A percentile compares a stretch with the other conserved stretches of the same genome.
Evolutionary conservation across 2,329 filamentous ascomycete genomes (phyloP).

Genomic region (Colletotrichum tanaceti): DNA sequence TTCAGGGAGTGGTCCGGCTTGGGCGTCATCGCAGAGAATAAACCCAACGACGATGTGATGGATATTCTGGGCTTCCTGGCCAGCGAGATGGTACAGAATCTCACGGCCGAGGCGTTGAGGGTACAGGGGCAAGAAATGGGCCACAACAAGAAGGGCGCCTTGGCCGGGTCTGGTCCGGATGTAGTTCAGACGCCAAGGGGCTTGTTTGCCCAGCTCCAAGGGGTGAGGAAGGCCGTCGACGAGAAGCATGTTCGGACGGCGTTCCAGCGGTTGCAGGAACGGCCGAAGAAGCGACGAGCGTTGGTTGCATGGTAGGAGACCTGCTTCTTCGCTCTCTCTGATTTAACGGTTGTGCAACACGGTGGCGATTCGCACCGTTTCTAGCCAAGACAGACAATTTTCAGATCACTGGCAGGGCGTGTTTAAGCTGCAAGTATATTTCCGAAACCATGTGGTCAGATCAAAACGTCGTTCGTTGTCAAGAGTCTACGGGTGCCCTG

Average conservation of each 20-base stretch:
- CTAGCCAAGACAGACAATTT: too few relatives aligned
- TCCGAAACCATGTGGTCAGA: too few relatives aligned
- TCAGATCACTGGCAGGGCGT: too few relatives aligned
- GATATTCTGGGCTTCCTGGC: constrained; percentile 43
- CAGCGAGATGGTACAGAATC: constrained; percentile 42
- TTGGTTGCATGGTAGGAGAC: constrained; percentile 9
- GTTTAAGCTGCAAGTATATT: too few relatives aligned
- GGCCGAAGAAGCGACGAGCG: constrained; percentile 11
- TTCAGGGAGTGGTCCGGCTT: constrained; percentile 43
- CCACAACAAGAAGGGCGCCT: neutral
- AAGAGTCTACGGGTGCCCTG: too few relatives aligned
- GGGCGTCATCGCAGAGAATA: constrained; percentile 41
- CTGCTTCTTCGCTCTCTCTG: neutral
- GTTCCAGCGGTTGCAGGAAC: constrained; percentile 17
- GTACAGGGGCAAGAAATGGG: constrained; percentile 21
- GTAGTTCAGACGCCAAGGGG: neutral
- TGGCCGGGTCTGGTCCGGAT: neutral
- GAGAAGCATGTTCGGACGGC: constrained; percentile 22
- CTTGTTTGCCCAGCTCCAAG: constrained; percentile 7
- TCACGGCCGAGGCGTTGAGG: constrained; percentile 35
- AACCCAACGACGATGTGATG: constrained; percentile 40
- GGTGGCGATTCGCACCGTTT: too few relatives aligned
- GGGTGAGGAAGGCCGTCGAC: constrained; percentile 9
- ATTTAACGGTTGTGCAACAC: neutral
- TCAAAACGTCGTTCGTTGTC: too few relatives aligned